These are phyloP conservation scores for Leishmania tropica DNA, from an alignment of 208 protist species.

Conservation along the genomic window DNA sequence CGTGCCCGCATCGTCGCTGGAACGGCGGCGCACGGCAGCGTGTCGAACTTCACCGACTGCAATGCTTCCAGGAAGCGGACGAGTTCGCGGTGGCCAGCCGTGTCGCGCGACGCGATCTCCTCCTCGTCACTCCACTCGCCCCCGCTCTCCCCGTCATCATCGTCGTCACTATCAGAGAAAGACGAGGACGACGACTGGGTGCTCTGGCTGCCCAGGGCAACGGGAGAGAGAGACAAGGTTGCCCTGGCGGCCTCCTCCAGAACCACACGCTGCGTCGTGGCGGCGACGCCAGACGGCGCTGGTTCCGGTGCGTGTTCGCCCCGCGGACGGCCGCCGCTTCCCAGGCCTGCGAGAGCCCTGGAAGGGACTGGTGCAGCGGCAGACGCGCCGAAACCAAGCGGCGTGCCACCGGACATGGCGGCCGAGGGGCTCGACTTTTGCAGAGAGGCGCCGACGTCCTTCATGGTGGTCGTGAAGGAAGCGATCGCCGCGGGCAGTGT, in stretches of 20 bases:
- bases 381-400: background rate
- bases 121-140: slow-evolving; percentile 23
- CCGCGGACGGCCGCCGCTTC: background rate
- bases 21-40: slow-evolving; percentile 44
- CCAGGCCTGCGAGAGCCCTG: slow-evolving; percentile 2
- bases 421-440: background rate
- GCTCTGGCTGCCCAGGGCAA: background rate
- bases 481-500: slow-evolving; percentile 12
- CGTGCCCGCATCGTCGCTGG: slow-evolving; percentile 45
- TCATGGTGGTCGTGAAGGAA: background rate
- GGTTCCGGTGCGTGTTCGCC: background rate
- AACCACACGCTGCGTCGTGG: background rate
- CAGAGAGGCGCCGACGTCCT: background rate
- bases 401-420: background rate
- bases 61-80: slow-evolving; percentile 55
- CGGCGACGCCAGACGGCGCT: background rate
- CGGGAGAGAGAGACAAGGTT: slow-evolving; percentile 13
- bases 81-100: slow-evolving; percentile 37
- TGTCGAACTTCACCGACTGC: slow-evolving; percentile 44
- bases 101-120: slow-evolving; percentile 13
- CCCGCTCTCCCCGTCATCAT: slow-evolving; percentile 23
- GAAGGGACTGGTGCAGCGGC: slow-evolving; percentile 13
- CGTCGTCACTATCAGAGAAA: slow-evolving; percentile 3
- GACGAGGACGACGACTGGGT: slow-evolving; percentile 3
- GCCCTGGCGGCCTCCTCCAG: background rate